Conservation (phyloP, 495 filamentous ascomycete genomes). For the Emericellopsis terricola region DNA sequence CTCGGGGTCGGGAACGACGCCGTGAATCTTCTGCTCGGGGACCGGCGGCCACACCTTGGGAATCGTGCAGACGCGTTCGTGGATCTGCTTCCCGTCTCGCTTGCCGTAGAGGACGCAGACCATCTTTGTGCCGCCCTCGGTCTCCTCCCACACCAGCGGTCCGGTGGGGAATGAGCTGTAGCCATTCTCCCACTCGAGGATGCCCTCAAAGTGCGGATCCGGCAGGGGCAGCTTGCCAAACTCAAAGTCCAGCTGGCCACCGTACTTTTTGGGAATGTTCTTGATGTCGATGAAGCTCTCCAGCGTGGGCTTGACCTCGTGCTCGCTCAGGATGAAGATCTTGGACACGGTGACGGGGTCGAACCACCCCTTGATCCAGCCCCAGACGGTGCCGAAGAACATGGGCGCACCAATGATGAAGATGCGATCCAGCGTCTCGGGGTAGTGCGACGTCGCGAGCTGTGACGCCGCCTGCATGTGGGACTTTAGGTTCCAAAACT, state of each 20-base stretch:
- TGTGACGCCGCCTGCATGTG: conserved; percentile 84
- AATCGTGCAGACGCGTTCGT: conserved; percentile 24
- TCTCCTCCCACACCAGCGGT: conserved; percentile 27
- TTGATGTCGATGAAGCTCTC: conserved; percentile 60
- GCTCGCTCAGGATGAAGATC: conserved; percentile 64
- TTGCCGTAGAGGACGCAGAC: conserved; percentile 28
- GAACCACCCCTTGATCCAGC: conserved; percentile 92
- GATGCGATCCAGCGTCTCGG: conserved; percentile 74
- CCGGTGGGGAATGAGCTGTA: conserved; percentile 26
- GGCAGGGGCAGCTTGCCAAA: conserved; percentile 55
- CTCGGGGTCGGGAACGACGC: no score
- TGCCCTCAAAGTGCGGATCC: conserved; percentile 37
- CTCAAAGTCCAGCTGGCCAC: conserved; percentile 63
- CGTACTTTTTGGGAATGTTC: conserved; percentile 71
- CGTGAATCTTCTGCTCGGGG: not conserved
- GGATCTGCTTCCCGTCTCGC: conserved; percentile 14
- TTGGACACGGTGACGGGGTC: conserved; percentile 85
- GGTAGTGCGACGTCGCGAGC: conserved; percentile 82
- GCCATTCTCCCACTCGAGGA: conserved; percentile 30
- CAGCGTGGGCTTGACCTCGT: conserved; percentile 56
- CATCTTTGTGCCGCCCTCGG: conserved; percentile 19
- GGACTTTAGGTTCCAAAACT: conserved; percentile 81
- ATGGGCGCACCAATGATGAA: conserved; percentile 79
- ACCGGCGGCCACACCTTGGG: conserved; percentile 13
- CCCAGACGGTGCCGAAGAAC: conserved; percentile 89